A percentile compares a stretch with the other conserved stretches of the same genome.
These are phyloP conservation scores for Ogataea haglerorum DNA, from an alignment of 805 yeast genomes.

Conservation along the genomic window DNA sequence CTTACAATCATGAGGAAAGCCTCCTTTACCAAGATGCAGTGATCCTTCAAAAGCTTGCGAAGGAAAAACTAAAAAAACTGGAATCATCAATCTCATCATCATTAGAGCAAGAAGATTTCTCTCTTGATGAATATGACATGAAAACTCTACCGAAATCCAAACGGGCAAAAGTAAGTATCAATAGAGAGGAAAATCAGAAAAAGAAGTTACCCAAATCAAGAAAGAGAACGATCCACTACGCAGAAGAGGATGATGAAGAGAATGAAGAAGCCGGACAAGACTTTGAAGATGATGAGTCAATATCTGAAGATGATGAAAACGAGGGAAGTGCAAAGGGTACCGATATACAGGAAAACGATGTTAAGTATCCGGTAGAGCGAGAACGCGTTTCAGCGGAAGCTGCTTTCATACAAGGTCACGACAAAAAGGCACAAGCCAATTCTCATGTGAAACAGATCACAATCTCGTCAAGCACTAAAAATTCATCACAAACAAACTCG, in stretches of 20 bases:
- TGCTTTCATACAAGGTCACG: background rate
- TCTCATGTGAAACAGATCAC: conserved; percentile 37
- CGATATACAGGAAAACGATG: too few species aligned
- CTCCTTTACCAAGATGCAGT: conserved; percentile 69
- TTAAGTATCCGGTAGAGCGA: too few species aligned
- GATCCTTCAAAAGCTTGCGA: conserved; percentile 52
- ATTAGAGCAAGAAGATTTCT: too few species aligned
- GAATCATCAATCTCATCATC: conserved; percentile 10
- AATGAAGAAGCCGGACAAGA: conserved; percentile 2
- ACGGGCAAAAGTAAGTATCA: background rate
- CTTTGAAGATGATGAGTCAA: background rate
- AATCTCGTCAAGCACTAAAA: conserved; percentile 34
- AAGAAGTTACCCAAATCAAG: too few species aligned
- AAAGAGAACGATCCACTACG: conserved; percentile 4
- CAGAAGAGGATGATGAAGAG: conserved; percentile 6
- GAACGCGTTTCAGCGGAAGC: background rate
- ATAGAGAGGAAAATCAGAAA: background rate
- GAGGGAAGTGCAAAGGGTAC: background rate
- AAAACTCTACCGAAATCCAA: too few species aligned
- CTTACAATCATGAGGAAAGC: conserved; percentile 72
- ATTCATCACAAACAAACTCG: conserved; percentile 21
- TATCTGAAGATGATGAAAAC: background rate
- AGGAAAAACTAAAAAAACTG: conserved; percentile 36
- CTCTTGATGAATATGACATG: too few species aligned
- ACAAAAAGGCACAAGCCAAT: conserved; percentile 8